phyloP scores from a whole-genome alignment of 768 basidiomycete genomes.

The Kwoniella europaea region DNA sequence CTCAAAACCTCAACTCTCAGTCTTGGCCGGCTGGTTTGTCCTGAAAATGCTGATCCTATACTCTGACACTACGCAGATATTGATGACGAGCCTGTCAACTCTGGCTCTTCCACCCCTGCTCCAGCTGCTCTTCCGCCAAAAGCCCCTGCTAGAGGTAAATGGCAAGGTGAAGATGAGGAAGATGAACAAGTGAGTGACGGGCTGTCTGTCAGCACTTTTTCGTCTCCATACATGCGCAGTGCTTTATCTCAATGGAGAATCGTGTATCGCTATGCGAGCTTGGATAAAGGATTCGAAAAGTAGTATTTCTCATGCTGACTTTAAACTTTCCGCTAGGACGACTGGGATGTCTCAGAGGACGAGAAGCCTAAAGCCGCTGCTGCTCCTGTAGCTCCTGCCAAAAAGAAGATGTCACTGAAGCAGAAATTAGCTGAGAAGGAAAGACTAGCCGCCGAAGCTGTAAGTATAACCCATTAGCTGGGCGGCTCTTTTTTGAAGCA shows the following conservation, averaged over 20 bases:
- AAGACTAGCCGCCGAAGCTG: conserved; percentile 67
- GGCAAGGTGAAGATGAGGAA: conserved; percentile 89
- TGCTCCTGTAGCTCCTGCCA: conserved; percentile 68
- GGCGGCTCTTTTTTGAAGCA: not conserved
- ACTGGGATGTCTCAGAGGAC: conserved; percentile 90
- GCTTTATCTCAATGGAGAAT: not conserved
- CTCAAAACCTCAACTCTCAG: not conserved
- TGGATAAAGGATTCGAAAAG: too few relatives aligned
- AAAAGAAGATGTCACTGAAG: conserved; percentile 92
- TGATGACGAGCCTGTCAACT: conserved; percentile 45
- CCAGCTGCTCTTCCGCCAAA: conserved; percentile 31
- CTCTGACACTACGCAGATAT: conserved; percentile 26
- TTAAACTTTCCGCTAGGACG: conserved; percentile 66
- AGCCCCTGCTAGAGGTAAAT: conserved; percentile 66
- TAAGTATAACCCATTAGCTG: conserved; percentile 16
- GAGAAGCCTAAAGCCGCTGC: conserved; percentile 60
- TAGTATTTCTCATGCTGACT: too few relatives aligned
- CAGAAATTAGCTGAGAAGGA: conserved; percentile 92
- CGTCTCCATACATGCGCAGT: not conserved
- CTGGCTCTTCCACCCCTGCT: conserved; percentile 53
- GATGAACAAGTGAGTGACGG: conserved; percentile 71
- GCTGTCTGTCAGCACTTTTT: too few relatives aligned
- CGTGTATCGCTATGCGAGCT: too few relatives aligned
- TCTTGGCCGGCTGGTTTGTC: not conserved
- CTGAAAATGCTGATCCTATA: not conserved